Base-by-base conservation (phyloP, 495 filamentous ascomycete species). In the Tuber aestivum region DNA sequence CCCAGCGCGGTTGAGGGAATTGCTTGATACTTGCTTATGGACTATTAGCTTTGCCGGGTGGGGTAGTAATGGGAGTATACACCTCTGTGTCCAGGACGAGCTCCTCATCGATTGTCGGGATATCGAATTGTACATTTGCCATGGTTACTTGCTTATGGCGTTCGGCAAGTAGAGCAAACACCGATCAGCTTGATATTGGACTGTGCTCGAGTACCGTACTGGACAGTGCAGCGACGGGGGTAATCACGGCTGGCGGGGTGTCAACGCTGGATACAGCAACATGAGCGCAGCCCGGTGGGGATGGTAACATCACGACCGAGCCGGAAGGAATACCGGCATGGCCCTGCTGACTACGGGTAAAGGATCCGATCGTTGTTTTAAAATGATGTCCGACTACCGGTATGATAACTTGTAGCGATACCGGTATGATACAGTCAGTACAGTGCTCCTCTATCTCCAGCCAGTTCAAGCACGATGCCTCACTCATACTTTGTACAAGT, bases 1-100 rank as follows among this genome's bases (percentile, higher is more conserved):
- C 20, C 72, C 72, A n/a, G 77, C 40, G 50, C 71, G 72, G 70
- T 10, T 65, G n/a, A 65, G n/a, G 10, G n/a, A 27, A 65, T 65
- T 65, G n/a, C 14, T 32, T 65, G 56, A 14, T 32, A 65, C 56
- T 65, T 65, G 56, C 56, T 65, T 65, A n/a, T 9, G 8, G 48
- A 12, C 23, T n/a, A 56, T 65, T 32, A 32, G 56, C 27, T 65
- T 65, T 65, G 32, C 7, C 56, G 56, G 12, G 3, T n/a, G 56
- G 5, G n/a, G 56, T 5, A 27, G 27, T 16, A 27, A 12, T 4
- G 56, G 56, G 32, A 18, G 27, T 18, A 35, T 35, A 35, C 35
- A 35, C 56, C 32, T 65, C 27, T 18, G 56, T 65, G 14, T 2
- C 56, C 4, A 16, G 27, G 32, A 10, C 56, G 56, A 65, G 27